phyloP scores from a whole-genome alignment of 768 basidiomycete genomes.

The Cystofilobasidium ferigula region DNA sequence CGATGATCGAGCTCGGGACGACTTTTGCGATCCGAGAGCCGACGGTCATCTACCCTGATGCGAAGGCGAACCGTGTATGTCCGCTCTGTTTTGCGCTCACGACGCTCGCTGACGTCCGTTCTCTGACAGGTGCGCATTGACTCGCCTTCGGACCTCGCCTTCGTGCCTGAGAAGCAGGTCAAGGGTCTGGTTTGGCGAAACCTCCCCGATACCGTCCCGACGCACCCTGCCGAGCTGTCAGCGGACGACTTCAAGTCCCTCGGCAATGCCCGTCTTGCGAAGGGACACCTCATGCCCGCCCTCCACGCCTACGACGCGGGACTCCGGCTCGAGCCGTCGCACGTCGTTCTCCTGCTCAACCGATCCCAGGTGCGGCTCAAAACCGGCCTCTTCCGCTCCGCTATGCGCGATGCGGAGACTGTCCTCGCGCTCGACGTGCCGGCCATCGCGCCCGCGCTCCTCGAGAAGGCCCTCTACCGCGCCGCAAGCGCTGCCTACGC shows the following conservation, averaged over 20 bases:
- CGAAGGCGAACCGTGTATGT: neutral
- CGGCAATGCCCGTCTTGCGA: constrained; percentile 32
- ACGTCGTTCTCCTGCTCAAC: constrained; percentile 32
- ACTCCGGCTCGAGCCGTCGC: neutral
- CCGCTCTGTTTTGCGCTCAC: constrained; percentile 24
- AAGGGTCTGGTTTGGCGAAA: constrained; percentile 11
- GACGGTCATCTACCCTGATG: constrained; percentile 15
- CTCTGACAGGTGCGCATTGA: constrained; percentile 32
- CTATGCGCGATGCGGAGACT: constrained; percentile 30
- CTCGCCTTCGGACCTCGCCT: constrained; percentile 35
- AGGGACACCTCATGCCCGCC: constrained; percentile 32
- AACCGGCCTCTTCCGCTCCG: constrained; percentile 31
- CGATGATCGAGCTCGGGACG: constrained; percentile 34
- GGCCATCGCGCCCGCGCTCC: neutral
- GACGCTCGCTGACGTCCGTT: constrained; percentile 7
- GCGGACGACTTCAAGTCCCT: constrained; percentile 29
- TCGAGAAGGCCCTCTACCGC: constrained; percentile 34
- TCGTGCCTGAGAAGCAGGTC: constrained; percentile 28
- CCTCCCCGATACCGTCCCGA: neutral
- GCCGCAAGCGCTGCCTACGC: constrained; percentile 33
- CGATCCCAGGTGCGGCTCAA: constrained; percentile 33
- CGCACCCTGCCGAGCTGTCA: neutral
- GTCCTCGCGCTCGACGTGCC: neutral
- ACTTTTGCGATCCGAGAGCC: constrained; percentile 38
- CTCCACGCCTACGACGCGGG: constrained; percentile 31